Evolutionary conservation across 371 early-diverging fungal genomes (phyloP).

Genomic region (Dinochytrium kinnereticum): DNA sequence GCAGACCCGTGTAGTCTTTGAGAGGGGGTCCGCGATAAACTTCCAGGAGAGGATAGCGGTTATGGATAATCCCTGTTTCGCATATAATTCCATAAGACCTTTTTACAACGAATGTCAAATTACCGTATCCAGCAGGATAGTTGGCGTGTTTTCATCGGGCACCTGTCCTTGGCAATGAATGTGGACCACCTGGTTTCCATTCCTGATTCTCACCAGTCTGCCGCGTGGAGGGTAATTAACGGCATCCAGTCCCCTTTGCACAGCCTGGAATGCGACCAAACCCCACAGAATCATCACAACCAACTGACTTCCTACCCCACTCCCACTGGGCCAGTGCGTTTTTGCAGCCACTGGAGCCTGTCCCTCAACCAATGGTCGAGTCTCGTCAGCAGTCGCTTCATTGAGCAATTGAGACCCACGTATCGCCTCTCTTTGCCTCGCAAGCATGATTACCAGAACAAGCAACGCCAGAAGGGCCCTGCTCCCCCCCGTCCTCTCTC

Average conservation of each 20-base stretch:
- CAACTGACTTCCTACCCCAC: not conserved
- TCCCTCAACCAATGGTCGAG: not conserved
- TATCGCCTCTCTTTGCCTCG: not conserved
- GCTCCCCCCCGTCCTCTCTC: not conserved
- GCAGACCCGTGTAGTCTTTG: slow-evolving; percentile 16
- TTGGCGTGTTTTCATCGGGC: slow-evolving; percentile 9
- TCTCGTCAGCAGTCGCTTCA: not conserved
- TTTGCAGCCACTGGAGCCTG: not conserved
- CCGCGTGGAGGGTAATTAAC: slow-evolving; percentile 15
- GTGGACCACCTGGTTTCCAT: not conserved
- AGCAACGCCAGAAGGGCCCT: not conserved
- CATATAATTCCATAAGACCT: not conserved
- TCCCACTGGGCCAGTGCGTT: not conserved
- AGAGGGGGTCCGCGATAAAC: not conserved
- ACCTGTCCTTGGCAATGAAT: slow-evolving; percentile 21
- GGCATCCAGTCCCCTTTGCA: not conserved
- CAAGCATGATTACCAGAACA: not conserved
- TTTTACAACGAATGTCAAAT: not conserved
- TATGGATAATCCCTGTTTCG: slow-evolving; percentile 12
- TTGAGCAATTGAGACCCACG: not conserved
- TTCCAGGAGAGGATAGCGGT: slow-evolving; percentile 15
- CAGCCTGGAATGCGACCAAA: not conserved
- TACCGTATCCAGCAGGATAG: slow-evolving; percentile 25
- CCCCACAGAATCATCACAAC: not conserved
- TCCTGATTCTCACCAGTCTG: slow-evolving; percentile 9